Evolutionary conservation across 805 yeast genomes (phyloP), one percentile per base, ranked within the genome.

Genomic region (Wickerhamomyces silvicola): DNA sequence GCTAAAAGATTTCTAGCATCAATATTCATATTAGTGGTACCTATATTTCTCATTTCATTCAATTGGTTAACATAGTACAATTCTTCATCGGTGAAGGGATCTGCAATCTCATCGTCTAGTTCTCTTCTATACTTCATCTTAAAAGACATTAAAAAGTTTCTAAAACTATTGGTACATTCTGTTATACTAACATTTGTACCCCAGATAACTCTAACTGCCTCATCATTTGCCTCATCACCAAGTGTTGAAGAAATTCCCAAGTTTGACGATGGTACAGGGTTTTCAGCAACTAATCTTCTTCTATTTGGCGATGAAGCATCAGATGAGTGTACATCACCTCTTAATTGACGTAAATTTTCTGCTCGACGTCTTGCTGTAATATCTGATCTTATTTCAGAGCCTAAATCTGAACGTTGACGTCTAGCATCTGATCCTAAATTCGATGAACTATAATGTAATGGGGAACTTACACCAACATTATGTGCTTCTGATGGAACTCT

Each of bases 161-260:
- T 69, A 62, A 92, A 90, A 31, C 73, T 70, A 44, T 76, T 81
- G 23, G 83, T 72, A 46, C 92, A 80, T 51, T 92, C 96, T 50
- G 78, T 84, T 50, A 92, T 88, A 29, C 94, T 81, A 18, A 92
- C 95, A 52, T 90, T 87, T 1, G 98, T 92, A 59, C 98, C 98
- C 98, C 98, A 92, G 50, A 92, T 90, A 33, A 92, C 95, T 49
- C 94, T 72, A 16, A 78, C 76, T 1, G 95, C 94, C 43, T 82
- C 95, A 32, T 73, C 75, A 16, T 65, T 62, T 32, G 63, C 56
- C 7, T 50, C 50, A 12, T 57, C 57, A 12, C 48, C 55, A 3
- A 28, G 20, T 2, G 18, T 30, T 2, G 48, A 41, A 4, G 47
- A 36, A 7, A 46, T 34, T 1, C 47, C 47, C 20, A 45, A 33